Base-by-base conservation (phyloP, 495 filamentous ascomycete species). In the Lophium mytilinum region DNA sequence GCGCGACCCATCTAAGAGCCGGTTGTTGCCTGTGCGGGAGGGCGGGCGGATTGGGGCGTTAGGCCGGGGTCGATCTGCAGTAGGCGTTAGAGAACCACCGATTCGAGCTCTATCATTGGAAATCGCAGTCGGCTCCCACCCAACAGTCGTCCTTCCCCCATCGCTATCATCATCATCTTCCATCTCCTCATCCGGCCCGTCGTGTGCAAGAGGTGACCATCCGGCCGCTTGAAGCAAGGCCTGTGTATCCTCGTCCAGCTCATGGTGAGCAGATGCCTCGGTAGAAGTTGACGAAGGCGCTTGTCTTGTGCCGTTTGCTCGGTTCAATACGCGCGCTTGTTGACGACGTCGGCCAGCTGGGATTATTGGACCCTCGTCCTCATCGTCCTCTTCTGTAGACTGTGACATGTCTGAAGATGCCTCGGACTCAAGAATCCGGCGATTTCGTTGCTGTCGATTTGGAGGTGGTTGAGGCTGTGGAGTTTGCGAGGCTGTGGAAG, bases 71-170 rank as follows among this genome's bases (percentile, higher is more conserved):
- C 63, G 61, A 68, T 66, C 68, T 70, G 66, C 64, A 67, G 64
- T 66, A 66, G 68, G 66, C 62, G 66, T 70, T 68, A 70, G 68
- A 70, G 66, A 68, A 53, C 68, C 63, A 54, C 51, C 58, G 54
- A 56, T 62, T 64, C 63, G 66, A 24, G 53, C 17, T 66, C 63
- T 65, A 34, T 68, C 60, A 65, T 68, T 68, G 46, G 65, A 68
- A 59, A 45, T 66, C 64, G 63, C 40, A 49, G 58, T 68, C 61
- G 60, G 46, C 43, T 66, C 68, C 61, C 66, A 70, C 68, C 68
- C 68, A 64, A 70, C 61, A 42, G 68, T 68, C 64, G 66, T 68
- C 58, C 63, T 58, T 39, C 58, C 64, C 30, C 60, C 61, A 59
- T 67, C 64, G 56, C 63, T 67, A 40, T 65, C 58, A 59, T 67